Percentiles rank a stretch among this genome's conserved stretches.
phyloP scores from a whole-genome alignment of 352 stramenopile species.

The Paralagenidium karlingii region DNA sequence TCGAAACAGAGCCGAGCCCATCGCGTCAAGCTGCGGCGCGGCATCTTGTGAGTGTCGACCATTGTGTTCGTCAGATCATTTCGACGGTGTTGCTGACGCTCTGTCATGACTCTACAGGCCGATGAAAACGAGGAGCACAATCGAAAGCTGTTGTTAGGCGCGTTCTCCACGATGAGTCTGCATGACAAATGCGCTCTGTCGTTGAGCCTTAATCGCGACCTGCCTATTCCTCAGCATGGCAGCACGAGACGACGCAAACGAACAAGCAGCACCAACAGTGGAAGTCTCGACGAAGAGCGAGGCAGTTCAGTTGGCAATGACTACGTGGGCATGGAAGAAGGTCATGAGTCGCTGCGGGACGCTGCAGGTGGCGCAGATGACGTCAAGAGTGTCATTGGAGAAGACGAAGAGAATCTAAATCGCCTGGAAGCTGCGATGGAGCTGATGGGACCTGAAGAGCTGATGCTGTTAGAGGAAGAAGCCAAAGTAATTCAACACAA shows the following conservation, averaged over 20 bases:
- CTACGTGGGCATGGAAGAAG: not conserved
- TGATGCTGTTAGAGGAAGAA: constrained; percentile 76
- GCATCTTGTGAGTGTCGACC: too few relatives aligned
- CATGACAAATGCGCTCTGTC: constrained; percentile 80
- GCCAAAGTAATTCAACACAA: constrained; percentile 79
- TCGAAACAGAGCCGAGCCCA: too few relatives aligned
- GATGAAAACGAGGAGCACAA: constrained; percentile 75
- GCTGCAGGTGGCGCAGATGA: constrained; percentile 63
- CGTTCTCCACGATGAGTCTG: constrained; percentile 82
- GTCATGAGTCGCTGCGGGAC: constrained; percentile 6
- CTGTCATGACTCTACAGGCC: constrained; percentile 13
- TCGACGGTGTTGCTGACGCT: too few relatives aligned
- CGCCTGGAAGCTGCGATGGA: constrained; percentile 76
- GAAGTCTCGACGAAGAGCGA: constrained; percentile 9
- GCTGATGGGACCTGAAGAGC: constrained; percentile 78
- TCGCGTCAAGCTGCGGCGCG: too few relatives aligned
- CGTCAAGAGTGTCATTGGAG: constrained; percentile 74
- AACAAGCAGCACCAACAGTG: not conserved
- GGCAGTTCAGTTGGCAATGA: constrained; percentile 53
- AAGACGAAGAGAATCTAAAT: constrained; percentile 58
- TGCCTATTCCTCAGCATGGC: not conserved
- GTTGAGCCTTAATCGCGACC: constrained; percentile 62
- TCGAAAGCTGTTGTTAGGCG: constrained; percentile 64
- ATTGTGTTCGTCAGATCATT: too few relatives aligned
- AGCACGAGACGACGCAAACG: not conserved